Evolutionary conservation across 805 yeast species (phyloP), one percentile per base, ranked within the genome.

Genomic region (Blastobotrys terrestris): DNA sequence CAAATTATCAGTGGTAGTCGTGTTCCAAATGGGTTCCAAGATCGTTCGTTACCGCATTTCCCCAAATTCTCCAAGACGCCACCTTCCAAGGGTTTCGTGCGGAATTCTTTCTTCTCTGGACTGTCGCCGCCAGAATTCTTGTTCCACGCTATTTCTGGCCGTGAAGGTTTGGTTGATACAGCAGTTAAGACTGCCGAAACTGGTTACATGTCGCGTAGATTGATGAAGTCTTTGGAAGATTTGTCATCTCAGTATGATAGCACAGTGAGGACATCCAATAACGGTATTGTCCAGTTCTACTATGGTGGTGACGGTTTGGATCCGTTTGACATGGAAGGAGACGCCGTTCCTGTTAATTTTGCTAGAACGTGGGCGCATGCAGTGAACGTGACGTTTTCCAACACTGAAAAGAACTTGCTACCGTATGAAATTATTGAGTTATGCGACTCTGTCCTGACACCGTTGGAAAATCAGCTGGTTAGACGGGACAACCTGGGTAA

Each of bases 11-110:
- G 96, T 2, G 99, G 99, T 71, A 87, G 89, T 67, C 95, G 99
- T 79, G 99, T 94, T 56, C 98, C 99, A 20, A 96, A 94, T 77
- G 99, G 99, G n/a, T 94, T 94, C 78, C 98, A 94, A 71, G 98
- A 94, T 72, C 83, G 99, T 71, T 89, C 99, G 0, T 74, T 94
- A 60, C 99, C 99, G 11, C 99, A 94, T 72, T 94, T 94, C 75
- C 83, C 88, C 47, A 94, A 95, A 71, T 87, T 87, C 70, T 91
- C 98, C 59, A 91, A 92, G 68, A 88, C 97, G 43, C 99, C 99
- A 1, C 97, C 92, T 59, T 88, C 97, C 5, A 94, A 94, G 72
- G 99, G 99, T 64, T 94, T 94, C 64, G 99, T 94, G 20, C 79
- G 96, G 69, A 92, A 95, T 68, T 92, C 98, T 14, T 94, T 94